Base-by-base conservation (phyloP, 805 yeast species). In the Torulaspora delbrueckii region DNA sequence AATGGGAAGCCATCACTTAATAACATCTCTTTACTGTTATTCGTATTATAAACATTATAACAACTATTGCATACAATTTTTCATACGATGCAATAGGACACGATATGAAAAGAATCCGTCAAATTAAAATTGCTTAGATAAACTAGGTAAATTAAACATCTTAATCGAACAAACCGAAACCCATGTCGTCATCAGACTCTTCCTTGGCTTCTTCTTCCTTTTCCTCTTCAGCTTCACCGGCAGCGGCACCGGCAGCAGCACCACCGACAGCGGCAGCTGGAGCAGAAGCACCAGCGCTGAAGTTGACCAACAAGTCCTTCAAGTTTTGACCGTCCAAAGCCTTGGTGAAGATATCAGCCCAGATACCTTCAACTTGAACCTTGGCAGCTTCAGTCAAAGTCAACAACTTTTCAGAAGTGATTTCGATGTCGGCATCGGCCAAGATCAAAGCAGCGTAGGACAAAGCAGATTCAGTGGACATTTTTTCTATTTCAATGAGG, bases 361-460 rank as follows among this genome's bases (percentile, higher is more conserved):
- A 85, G 75, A 82, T 77, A 72, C 70, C 67, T 65, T 85, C 93
- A 68, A 84, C 79, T 60, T 77, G 74, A 63, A 84, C 79, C 69
- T 84, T 82, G 59, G 95, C 93, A 65, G 87, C 86, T 55, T 74
- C 63, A 70, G 85, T 75, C 72, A 85, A 73, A 66, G 86, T 75
- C 67, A 77, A 67, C 68, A 85, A 78, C 78, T 84, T 84, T 70
- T 82, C 90, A 62, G 89, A 60, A 53, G 96, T 79, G 82, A 93
- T 81, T 75, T 90, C 96, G 69, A 88, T 77, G 68, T 88, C 96
- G 68, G 97, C 87, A 71, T 91, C 99, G 61, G 97, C 96, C 75
- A 91, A 81, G 78, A 91, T 89, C 75, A 91, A 83, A 70, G 98
- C 96, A 73, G 99, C 98, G 86, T 88, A 89, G 65, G 96, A 86